Evolutionary conservation across 768 basidiomycete genomes (phyloP).

Genomic region (Cystobasidium onofrii): DNA sequence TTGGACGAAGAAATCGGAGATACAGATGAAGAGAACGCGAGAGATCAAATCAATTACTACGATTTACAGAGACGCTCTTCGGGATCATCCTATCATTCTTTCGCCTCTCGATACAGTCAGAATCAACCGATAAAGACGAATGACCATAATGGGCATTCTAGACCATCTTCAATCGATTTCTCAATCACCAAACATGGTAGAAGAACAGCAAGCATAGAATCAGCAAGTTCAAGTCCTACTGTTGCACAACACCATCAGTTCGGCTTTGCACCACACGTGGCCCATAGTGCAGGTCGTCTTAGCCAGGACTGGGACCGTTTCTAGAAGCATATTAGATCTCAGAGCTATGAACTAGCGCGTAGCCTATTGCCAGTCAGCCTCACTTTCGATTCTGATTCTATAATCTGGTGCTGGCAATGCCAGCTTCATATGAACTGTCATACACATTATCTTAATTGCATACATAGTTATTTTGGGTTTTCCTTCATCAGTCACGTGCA

Average conservation of each 20-base stretch:
- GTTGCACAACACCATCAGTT: conserved; percentile 7
- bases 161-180: background rate
- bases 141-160: background rate
- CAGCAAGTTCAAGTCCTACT: conserved; percentile 9
- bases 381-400: too few species aligned
- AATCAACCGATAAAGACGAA: background rate
- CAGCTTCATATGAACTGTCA: too few species aligned
- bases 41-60: background rate
- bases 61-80: background rate
- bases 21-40: conserved; percentile 18
- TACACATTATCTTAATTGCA: too few species aligned
- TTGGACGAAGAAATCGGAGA: conserved; percentile 21
- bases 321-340: background rate
- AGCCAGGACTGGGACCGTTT: conserved; percentile 14
- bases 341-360: too few species aligned
- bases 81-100: background rate
- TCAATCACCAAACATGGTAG: background rate
- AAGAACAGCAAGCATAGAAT: background rate
- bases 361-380: too few species aligned
- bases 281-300: background rate
- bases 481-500: too few species aligned
- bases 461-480: too few species aligned
- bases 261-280: background rate
- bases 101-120: background rate
- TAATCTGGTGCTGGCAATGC: too few species aligned